Base-by-base conservation (phyloP, 1,284 basidiomycete species). In the Trametes versicolor region DNA sequence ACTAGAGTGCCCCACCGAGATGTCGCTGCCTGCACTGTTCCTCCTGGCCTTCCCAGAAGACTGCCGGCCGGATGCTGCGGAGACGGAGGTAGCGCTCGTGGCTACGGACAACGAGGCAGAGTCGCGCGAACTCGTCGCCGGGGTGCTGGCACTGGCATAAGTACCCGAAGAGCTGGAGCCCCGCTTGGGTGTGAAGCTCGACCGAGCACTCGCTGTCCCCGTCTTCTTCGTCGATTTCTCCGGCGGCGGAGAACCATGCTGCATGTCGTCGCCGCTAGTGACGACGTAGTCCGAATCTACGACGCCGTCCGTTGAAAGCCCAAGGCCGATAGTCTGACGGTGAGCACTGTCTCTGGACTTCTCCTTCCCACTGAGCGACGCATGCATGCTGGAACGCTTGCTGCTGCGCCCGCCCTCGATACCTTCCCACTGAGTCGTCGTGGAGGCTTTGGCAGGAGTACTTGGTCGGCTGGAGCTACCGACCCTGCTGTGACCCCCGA, bases 111-210 rank as follows among this genome's bases (percentile, higher is more conserved):
- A 85, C 1, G 91, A 91, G 10, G 90, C 88, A 3, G 93, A 96
- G 77, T 96, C 94, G 67, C 92, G 86, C 59, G 94, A 95, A 70
- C 90, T 92, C 8, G 84, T 85, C 13, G 91, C 86, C 19, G 87
- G 90, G 9, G 92, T 89, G 76, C 86, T 90, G 9, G 92, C 89
- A 76, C 88, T 90, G 12, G 90, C 87, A 77, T 93, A 91, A 55
- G 88, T 95, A 29, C 95, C 93, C 2, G 95, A 97, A 3, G 94
- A 96, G 25, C 91, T 88, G 15, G 96, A 97, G 63, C 92, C 92
- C 59, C 95, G 91, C 78, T 97, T 97, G 32, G 87, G 85, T 27
- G 87, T 90, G 76, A 92, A 89, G 75, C 90, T 93, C 56, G 89
- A 82, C 60, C 92, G 86, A 60, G 86, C 80, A 72, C 82, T 81